These are phyloP conservation scores for Thelephora terrestris DNA, from an alignment of 1,284 basidiomycete genomes.

Conservation along the genomic window DNA sequence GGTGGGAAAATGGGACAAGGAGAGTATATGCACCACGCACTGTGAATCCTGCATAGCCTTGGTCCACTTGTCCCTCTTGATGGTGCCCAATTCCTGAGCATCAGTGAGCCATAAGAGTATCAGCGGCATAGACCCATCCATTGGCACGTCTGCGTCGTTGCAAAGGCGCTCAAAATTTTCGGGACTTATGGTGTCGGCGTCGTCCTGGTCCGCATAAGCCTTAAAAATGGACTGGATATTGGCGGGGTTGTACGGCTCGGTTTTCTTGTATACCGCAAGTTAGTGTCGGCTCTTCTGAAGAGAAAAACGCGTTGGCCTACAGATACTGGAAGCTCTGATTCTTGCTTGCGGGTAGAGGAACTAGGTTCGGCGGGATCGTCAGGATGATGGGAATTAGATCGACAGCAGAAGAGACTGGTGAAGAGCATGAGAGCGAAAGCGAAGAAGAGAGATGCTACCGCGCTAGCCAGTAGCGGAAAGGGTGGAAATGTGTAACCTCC, in stretches of 20 bases:
- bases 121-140: conserved; percentile 62
- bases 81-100: conserved; percentile 58
- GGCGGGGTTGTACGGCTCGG: conserved; percentile 39
- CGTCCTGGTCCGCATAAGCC: conserved; percentile 51
- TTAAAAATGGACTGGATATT: conserved; percentile 48
- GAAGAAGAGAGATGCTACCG: neutral
- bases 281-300: conserved; percentile 4
- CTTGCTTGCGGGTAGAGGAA: conserved; percentile 14
- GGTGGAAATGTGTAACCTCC: conserved; percentile 4
- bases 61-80: conserved; percentile 59
- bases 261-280: conserved; percentile 13
- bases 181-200: conserved; percentile 46
- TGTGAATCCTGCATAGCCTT: conserved; percentile 43
- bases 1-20: conserved; percentile 1
- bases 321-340: conserved; percentile 6
- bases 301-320: neutral
- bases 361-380: conserved; percentile 11
- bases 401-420: conserved; percentile 6
- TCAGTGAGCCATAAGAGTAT: conserved; percentile 64
- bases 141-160: conserved; percentile 48
- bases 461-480: neutral
- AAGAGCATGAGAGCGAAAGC: neutral
- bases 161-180: conserved; percentile 61
- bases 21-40: conserved; percentile 28
- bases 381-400: conserved; percentile 2